Evolutionary conservation across 2,329 filamentous ascomycete genomes (phyloP).

Genomic region (Xylariaceae sp.): DNA sequence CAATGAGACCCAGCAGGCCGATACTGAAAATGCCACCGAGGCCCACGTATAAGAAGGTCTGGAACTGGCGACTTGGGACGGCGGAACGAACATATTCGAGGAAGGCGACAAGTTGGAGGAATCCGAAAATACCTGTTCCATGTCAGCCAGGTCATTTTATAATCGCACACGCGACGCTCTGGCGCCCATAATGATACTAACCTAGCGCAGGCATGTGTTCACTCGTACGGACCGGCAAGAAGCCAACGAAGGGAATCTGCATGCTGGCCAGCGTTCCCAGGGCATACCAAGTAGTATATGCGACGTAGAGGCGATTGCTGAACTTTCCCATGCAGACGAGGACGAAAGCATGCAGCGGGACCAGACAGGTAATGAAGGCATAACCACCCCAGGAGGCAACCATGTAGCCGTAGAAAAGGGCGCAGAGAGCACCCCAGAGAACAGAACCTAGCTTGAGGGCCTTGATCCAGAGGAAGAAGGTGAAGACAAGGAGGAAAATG

Average conservation of each 20-base stretch:
- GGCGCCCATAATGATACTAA: conserved; percentile 38
- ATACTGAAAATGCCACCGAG: conserved; percentile 69
- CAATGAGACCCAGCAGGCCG: conserved; percentile 69
- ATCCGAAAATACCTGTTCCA: conserved; percentile 76
- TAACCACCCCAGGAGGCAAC: conserved; percentile 99
- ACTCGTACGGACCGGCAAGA: conserved; percentile 91
- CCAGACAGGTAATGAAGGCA: conserved; percentile 96
- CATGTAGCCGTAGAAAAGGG: conserved; percentile 99
- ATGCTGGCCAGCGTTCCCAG: conserved; percentile 94
- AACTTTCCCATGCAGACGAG: conserved; percentile 96
- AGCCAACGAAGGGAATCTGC: conserved; percentile 98
- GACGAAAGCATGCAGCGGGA: conserved; percentile 90
- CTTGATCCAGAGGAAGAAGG: conserved; percentile 99
- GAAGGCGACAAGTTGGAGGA: conserved; percentile 88
- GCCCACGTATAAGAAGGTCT: conserved; percentile 74
- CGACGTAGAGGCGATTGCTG: conserved; percentile 88
- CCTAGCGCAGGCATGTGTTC: conserved; percentile 97
- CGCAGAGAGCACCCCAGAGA: conserved; percentile 91
- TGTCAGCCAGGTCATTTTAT: conserved; percentile 10
- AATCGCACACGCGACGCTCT: not conserved
- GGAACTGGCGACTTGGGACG: conserved; percentile 87
- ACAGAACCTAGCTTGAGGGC: conserved; percentile 93
- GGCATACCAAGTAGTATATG: conserved; percentile 97
- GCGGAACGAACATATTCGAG: conserved; percentile 86
- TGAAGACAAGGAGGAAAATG: conserved; percentile 97